Percentiles rank a stretch among this genome's conserved stretches.
Conservation (phyloP, 352 stramenopile species). For the Phytophthora boehmeriae region DNA sequence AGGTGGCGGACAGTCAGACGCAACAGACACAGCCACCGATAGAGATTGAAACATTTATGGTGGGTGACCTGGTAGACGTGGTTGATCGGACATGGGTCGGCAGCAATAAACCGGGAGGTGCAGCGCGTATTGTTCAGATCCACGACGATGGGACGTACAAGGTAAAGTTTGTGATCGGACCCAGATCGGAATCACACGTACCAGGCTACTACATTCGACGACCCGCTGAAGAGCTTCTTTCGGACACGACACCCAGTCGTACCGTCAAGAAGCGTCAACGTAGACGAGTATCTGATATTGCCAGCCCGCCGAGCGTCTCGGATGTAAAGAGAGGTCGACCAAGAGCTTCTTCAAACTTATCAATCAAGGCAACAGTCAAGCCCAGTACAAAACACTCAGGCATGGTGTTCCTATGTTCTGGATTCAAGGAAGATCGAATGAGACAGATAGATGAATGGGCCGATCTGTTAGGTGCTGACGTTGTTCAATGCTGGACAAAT, state of each 20-base stretch:
- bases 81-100: conserved; percentile 88
- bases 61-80: conserved; percentile 88
- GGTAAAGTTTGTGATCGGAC: conserved; percentile 66
- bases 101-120: conserved; percentile 92
- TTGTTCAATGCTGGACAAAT: conserved; percentile 56
- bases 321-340: conserved; percentile 7
- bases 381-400: conserved; percentile 32
- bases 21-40: conserved; percentile 1
- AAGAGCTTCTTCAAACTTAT: conserved; percentile 14
- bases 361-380: conserved; percentile 15
- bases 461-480: conserved; percentile 44
- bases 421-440: conserved; percentile 50
- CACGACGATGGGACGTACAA: conserved; percentile 62
- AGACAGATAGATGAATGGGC: conserved; percentile 54
- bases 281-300: conserved; percentile 18
- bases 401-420: conserved; percentile 68
- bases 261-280: conserved; percentile 37
- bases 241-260: conserved; percentile 48
- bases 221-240: conserved; percentile 41
- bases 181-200: conserved; percentile 34
- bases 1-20: conserved; percentile 21
- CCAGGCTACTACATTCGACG: conserved; percentile 47
- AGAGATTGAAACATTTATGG: conserved; percentile 44
- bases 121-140: conserved; percentile 76
- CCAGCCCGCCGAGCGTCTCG: conserved; percentile 19